phyloP scores from a whole-genome alignment of 352 stramenopile genomes.

The Phytophthora lateralis region DNA sequence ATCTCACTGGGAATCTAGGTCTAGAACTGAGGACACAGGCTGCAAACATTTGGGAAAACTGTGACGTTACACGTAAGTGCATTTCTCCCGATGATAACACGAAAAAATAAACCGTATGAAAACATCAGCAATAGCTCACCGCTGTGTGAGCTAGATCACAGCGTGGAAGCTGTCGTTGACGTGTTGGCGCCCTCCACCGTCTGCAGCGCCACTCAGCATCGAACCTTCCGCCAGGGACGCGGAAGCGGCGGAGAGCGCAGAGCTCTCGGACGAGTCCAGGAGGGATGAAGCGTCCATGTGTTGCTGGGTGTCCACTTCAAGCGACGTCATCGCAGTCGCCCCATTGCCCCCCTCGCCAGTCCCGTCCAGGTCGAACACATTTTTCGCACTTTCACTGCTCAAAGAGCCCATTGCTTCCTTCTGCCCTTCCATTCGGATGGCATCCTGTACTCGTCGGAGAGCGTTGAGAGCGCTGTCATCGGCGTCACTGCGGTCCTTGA shows the following conservation, averaged over 20 bases:
- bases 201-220: conserved; percentile 30
- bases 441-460: conserved; percentile 67
- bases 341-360: conserved; percentile 4
- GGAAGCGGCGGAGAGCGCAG: conserved; percentile 41
- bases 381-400: conserved; percentile 18
- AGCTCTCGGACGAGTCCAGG: conserved; percentile 44
- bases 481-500: conserved; percentile 72
- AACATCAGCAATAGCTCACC: neutral
- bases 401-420: conserved; percentile 32
- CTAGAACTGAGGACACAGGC: too few relatives aligned
- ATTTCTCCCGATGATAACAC: too few relatives aligned
- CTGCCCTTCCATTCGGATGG: conserved; percentile 56
- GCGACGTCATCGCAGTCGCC: conserved; percentile 29
- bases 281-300: conserved; percentile 43
- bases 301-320: conserved; percentile 38
- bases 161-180: conserved; percentile 38
- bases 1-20: conserved; percentile 10
- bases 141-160: conserved; percentile 36
- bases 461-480: conserved; percentile 62
- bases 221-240: conserved; percentile 43
- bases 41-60: too few relatives aligned
- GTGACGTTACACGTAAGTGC: too few relatives aligned
- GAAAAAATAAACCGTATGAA: conserved; percentile 10
- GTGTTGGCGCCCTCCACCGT: conserved; percentile 24
- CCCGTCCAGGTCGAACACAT: conserved; percentile 30